Evolutionary conservation across 2,329 filamentous ascomycete genomes (phyloP).

Genomic region (Neurospora sp.): DNA sequence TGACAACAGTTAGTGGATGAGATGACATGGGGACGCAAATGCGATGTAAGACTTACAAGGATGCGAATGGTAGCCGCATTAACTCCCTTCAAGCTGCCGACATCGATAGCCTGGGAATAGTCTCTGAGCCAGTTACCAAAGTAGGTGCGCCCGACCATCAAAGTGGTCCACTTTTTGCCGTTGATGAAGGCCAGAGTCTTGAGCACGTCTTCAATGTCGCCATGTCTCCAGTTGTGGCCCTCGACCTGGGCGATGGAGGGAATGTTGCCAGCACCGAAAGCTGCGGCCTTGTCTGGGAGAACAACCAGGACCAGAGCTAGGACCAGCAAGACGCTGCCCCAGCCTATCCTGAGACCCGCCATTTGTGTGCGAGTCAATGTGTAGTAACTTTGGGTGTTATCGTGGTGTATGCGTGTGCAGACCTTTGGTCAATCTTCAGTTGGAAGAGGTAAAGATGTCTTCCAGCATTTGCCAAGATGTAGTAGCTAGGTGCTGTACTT

Average conservation of each 20-base stretch:
- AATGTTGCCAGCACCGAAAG: slow-evolving; percentile 64
- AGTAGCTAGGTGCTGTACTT: not conserved
- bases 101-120: slow-evolving; percentile 76
- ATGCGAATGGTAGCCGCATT: slow-evolving; percentile 71
- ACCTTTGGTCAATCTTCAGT: not conserved
- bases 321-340: slow-evolving; percentile 43
- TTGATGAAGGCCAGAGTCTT: slow-evolving; percentile 67
- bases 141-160: slow-evolving; percentile 69
- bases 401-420: not conserved
- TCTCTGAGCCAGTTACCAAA: slow-evolving; percentile 84
- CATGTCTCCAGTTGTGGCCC: slow-evolving; percentile 61
- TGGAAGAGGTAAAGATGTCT: not conserved
- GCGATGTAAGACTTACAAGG: slow-evolving; percentile 35
- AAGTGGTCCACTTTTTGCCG: slow-evolving; percentile 76
- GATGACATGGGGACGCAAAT: not conserved
- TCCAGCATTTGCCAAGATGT: not conserved
- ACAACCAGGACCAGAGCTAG: slow-evolving; percentile 45
- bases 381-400: not conserved
- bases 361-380: slow-evolving; percentile 23
- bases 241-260: slow-evolving; percentile 57
- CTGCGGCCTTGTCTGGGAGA: slow-evolving; percentile 45
- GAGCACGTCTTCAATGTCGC: slow-evolving; percentile 75
- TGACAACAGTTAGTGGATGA: slow-evolving; percentile 7
- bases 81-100: slow-evolving; percentile 69
- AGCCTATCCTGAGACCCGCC: slow-evolving; percentile 37